A percentile compares a stretch with the other conserved stretches of the same genome.
Conservation (phyloP, 495 filamentous ascomycete genomes). For the Penicillium tannophilum region DNA sequence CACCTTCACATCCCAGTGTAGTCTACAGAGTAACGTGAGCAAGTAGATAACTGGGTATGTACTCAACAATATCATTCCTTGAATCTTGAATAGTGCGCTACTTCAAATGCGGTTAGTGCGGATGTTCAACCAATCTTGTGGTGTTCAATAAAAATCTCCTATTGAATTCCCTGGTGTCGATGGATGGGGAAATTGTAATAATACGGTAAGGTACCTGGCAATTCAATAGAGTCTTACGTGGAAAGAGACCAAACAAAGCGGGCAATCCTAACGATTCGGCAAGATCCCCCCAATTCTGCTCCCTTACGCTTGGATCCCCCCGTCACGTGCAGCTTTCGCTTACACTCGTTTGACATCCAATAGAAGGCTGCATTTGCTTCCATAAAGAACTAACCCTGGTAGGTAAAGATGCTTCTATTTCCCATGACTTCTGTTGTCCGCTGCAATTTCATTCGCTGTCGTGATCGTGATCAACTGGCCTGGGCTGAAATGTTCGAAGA, state of each 20-base stretch:
- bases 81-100: too few species aligned
- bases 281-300: slow-evolving; percentile 6
- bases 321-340: slow-evolving; percentile 12
- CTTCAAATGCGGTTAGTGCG: too few species aligned
- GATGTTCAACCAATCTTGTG: too few species aligned
- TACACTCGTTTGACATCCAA: slow-evolving; percentile 15
- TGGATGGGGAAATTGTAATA: too few species aligned
- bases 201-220: too few species aligned
- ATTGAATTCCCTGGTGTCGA: too few species aligned
- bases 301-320: slow-evolving; percentile 1
- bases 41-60: too few species aligned
- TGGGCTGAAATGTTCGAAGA: too few species aligned
- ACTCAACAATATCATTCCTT: too few species aligned
- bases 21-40: too few species aligned
- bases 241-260: slow-evolving; percentile 7
- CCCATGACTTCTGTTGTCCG: not conserved
- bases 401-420: not conserved
- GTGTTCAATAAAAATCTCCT: too few species aligned
- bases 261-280: slow-evolving; percentile 1
- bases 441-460: not conserved
- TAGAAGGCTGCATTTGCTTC: slow-evolving; percentile 12
- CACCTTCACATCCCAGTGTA: too few species aligned
- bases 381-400: not conserved
- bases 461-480: not conserved
- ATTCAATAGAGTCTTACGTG: not conserved